These are phyloP conservation scores for Ascoidea tarda DNA, from an alignment of 805 yeast genomes.

Conservation along the genomic window DNA sequence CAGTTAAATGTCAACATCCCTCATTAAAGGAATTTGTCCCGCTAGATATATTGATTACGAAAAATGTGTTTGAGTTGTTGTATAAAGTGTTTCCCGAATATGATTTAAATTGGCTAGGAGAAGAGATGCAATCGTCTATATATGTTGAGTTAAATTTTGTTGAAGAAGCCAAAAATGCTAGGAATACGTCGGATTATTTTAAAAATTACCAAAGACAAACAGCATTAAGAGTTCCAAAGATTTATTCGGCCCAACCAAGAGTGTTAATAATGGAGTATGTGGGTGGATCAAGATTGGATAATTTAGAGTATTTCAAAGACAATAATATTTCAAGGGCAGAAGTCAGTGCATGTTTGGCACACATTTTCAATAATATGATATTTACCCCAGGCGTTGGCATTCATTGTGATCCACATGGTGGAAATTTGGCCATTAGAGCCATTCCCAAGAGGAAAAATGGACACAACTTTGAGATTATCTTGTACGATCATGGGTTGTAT, in stretches of 20 bases:
- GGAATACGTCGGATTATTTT: conserved; percentile 56
- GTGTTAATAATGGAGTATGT: conserved; percentile 81
- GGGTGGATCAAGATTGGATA: conserved; percentile 73
- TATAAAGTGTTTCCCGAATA: conserved; percentile 82
- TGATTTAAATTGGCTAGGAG: conserved; percentile 91
- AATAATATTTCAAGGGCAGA: conserved; percentile 60
- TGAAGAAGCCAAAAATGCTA: conserved; percentile 76
- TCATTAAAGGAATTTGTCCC: conserved; percentile 79
- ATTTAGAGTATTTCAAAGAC: conserved; percentile 44
- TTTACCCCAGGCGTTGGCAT: conserved; percentile 84
- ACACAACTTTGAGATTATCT: conserved; percentile 79
- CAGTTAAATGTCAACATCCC: conserved; percentile 94
- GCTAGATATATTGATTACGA: conserved; percentile 68
- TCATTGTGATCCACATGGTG: conserved; percentile 98
- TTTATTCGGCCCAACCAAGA: conserved; percentile 51
- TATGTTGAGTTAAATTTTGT: conserved; percentile 84
- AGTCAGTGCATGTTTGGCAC: conserved; percentile 77
- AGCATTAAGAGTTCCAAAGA: conserved; percentile 67
- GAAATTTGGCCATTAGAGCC: conserved; percentile 74
- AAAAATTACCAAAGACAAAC: conserved; percentile 39
- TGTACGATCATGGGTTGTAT: conserved; percentile 93
- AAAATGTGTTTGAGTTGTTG: conserved; percentile 59
- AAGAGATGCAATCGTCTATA: conserved; percentile 76
- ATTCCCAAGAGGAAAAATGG: conserved; percentile 19
- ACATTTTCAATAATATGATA: conserved; percentile 88